phyloP scores from a whole-genome alignment of 2,329 filamentous ascomycete genomes.

The Penicillium aurantiogriseum region DNA sequence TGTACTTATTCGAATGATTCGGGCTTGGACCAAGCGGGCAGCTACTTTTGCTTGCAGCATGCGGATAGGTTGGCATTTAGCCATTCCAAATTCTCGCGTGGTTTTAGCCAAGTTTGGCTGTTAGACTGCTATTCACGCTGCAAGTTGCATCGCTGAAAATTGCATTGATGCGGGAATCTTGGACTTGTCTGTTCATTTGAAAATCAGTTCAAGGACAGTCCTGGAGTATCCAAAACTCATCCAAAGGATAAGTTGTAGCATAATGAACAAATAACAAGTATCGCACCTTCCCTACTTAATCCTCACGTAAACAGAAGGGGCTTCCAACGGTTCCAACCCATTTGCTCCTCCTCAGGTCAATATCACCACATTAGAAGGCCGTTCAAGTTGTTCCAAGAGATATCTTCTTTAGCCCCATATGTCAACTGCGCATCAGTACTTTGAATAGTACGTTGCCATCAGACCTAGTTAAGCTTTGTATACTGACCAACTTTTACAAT shows the following conservation, averaged over 20 bases:
- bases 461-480: too few species aligned
- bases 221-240: neutral
- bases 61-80: neutral
- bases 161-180: neutral
- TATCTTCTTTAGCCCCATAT: too few species aligned
- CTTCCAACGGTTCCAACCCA: too few species aligned
- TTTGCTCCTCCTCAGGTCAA: too few species aligned
- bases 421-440: too few species aligned
- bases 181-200: neutral
- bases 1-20: neutral
- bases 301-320: too few species aligned
- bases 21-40: neutral
- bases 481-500: too few species aligned
- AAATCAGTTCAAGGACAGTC: too few species aligned
- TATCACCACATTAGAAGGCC: too few species aligned
- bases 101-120: neutral
- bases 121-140: neutral
- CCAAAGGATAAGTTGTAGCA: neutral
- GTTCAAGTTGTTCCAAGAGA: too few species aligned
- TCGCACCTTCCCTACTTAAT: neutral
- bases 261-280: neutral
- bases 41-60: neutral
- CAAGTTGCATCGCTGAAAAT: neutral
- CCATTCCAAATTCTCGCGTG: neutral
- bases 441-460: too few species aligned